Evolutionary conservation across 176 grass and related monocot species (phyloP).

Genomic region (Secale cereale): DNA sequence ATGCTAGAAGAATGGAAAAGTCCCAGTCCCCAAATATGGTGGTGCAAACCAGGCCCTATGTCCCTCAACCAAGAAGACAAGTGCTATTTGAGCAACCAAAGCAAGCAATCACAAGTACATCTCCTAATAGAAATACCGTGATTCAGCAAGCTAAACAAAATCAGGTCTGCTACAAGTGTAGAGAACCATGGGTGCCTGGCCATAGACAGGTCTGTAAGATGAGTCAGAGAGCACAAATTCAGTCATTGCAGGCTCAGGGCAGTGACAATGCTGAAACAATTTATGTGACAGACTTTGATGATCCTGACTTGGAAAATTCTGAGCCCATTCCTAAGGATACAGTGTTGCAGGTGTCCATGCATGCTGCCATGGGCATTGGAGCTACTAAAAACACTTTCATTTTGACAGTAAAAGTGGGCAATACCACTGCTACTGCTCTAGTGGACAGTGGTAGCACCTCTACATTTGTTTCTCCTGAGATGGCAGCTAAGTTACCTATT

Average conservation of each 20-base stretch:
- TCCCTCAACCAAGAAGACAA: not conserved
- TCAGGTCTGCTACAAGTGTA: not conserved
- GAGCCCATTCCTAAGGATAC: not conserved
- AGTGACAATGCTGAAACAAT: not conserved
- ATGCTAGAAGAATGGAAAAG: too few relatives aligned
- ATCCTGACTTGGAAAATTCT: rapidly evolving
- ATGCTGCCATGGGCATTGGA: not conserved
- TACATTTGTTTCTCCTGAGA: too few relatives aligned
- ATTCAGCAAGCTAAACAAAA: not conserved
- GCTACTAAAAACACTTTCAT: not conserved
- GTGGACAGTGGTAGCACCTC: not conserved
- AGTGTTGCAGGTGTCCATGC: not conserved
- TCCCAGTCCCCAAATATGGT: rapidly evolving
- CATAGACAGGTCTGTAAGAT: not conserved
- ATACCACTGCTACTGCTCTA: rapidly evolving
- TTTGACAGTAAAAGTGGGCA: rapidly evolving
- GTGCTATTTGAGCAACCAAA: rapidly evolving
- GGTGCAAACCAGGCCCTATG: rapidly evolving
- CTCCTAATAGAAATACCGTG: not conserved
- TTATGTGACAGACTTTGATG: not conserved
- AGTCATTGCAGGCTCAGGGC: not conserved
- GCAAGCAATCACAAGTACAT: too few relatives aligned
- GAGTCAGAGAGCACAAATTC: not conserved
- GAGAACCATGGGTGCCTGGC: not conserved
- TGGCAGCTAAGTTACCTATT: too few relatives aligned